Percentiles rank a stretch among this genome's conserved stretches.
These are phyloP conservation scores for Fusarium sp. DNA, from an alignment of 2,329 filamentous ascomycete genomes.

Conservation along the genomic window DNA sequence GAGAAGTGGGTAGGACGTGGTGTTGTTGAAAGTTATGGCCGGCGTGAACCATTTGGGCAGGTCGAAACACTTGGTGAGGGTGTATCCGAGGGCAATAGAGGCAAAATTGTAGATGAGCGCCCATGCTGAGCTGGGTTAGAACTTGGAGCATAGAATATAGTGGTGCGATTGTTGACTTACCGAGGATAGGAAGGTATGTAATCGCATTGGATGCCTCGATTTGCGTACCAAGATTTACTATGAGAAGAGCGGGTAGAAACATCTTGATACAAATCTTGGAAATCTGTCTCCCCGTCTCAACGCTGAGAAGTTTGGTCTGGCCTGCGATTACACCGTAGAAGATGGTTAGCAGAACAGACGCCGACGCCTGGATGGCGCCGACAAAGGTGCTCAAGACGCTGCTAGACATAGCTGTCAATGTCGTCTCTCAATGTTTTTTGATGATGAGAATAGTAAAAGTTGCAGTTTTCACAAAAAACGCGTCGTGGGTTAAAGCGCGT, in stretches of 20 bases:
- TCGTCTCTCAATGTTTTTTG: no score
- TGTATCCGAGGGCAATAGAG: constrained; percentile 26
- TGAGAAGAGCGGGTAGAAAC: constrained; percentile 35
- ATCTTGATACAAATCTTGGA: constrained; percentile 39
- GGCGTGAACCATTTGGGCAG: constrained; percentile 38
- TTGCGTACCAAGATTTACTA: constrained; percentile 34
- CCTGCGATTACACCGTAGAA: constrained; percentile 35
- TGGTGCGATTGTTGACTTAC: neutral
- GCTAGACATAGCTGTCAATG: constrained; percentile 18
- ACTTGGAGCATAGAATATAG: rapidly evolving
- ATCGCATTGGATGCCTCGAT: constrained; percentile 31
- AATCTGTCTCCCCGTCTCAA: constrained; percentile 36
- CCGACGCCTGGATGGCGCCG: constrained; percentile 41
- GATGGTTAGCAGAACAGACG: constrained; percentile 37
- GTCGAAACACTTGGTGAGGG: constrained; percentile 23
- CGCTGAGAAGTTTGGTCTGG: constrained; percentile 30
- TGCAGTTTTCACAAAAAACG: neutral
- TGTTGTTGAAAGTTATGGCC: constrained; percentile 37
- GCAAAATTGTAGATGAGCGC: constrained; percentile 32
- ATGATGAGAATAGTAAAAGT: neutral
- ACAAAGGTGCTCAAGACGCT: constrained; percentile 30
- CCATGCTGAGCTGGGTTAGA: constrained; percentile 18
- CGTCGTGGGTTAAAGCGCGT: neutral
- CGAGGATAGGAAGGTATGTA: constrained; percentile 23
- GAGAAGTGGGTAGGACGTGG: constrained; percentile 33